Conservation (phyloP, 2,329 filamentous ascomycete species). For the Neofusicoccum sp. region DNA sequence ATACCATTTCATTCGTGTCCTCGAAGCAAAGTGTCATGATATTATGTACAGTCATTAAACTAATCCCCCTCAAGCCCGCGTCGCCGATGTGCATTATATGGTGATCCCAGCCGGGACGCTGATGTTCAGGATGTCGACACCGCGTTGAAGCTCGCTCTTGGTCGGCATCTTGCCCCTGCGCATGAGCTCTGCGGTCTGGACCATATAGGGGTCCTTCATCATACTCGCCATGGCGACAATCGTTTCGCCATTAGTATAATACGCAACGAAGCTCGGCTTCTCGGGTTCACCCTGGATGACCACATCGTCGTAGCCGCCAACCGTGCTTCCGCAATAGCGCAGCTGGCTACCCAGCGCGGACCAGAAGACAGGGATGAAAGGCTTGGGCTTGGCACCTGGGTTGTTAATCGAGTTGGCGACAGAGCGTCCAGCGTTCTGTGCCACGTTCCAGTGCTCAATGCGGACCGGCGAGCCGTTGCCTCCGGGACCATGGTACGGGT, state of each 20-base stretch:
- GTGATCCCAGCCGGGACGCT: constrained; percentile 49
- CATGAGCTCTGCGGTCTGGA: constrained; percentile 84
- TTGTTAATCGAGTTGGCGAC: constrained; percentile 78
- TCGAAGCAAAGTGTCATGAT: background rate
- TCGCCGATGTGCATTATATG: constrained; percentile 34
- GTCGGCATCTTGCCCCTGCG: constrained; percentile 76
- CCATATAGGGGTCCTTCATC: constrained; percentile 86
- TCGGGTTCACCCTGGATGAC: constrained; percentile 72
- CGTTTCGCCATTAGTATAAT: constrained; percentile 82
- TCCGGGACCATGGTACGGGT: constrained; percentile 89
- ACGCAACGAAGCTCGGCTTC: constrained; percentile 82
- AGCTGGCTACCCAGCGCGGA: constrained; percentile 87
- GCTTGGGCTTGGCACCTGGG: constrained; percentile 61
- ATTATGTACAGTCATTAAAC: constrained; percentile 13
- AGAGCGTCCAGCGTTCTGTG: constrained; percentile 84
- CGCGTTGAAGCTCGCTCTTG: constrained; percentile 74
- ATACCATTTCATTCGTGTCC: background rate
- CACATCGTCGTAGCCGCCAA: constrained; percentile 81
- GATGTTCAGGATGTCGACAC: constrained; percentile 53
- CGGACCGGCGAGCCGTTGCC: constrained; percentile 72
- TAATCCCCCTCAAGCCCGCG: background rate
- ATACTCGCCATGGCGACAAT: constrained; percentile 91
- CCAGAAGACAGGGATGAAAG: constrained; percentile 96
- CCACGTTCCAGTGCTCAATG: constrained; percentile 99
- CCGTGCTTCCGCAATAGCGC: constrained; percentile 89